phyloP scores from a whole-genome alignment of 805 yeast species.

The Nakazawaea sp. region DNA sequence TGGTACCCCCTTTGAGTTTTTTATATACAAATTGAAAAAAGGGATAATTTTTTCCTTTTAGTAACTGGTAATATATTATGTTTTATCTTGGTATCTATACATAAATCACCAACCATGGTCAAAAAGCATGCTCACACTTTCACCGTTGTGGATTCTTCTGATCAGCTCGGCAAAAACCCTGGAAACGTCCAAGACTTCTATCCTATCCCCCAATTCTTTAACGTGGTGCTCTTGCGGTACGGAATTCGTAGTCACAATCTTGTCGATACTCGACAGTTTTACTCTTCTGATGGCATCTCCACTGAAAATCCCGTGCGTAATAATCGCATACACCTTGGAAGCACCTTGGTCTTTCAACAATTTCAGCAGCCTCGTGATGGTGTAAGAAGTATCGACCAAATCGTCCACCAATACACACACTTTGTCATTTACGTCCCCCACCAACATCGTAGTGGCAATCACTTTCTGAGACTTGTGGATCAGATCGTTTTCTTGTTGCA shows the following conservation, averaged over 20 bases:
- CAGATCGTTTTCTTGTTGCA: slow-evolving; percentile 16
- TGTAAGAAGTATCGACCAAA: slow-evolving; percentile 86
- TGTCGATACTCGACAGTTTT: slow-evolving; percentile 64
- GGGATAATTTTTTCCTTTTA: too few relatives aligned
- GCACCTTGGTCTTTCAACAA: slow-evolving; percentile 93
- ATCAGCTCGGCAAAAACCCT: slow-evolving; percentile 90
- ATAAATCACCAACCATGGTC: slow-evolving; percentile 78
- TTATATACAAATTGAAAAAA: too few relatives aligned
- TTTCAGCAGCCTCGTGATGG: slow-evolving; percentile 88
- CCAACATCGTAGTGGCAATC: slow-evolving; percentile 85
- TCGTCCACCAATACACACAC: slow-evolving; percentile 92
- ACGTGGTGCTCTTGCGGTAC: slow-evolving; percentile 73
- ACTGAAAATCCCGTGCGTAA: slow-evolving; percentile 89
- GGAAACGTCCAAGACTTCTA: slow-evolving; percentile 84
- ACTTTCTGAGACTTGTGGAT: slow-evolving; percentile 20
- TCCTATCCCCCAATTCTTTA: slow-evolving; percentile 46
- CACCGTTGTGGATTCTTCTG: slow-evolving; percentile 95
- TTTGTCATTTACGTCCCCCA: slow-evolving; percentile 85
- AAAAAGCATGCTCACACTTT: slow-evolving; percentile 87
- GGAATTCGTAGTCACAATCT: slow-evolving; percentile 81
- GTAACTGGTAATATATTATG: too few relatives aligned
- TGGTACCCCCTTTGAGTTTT: not conserved
- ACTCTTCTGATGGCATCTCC: slow-evolving; percentile 84
- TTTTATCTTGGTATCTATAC: too few relatives aligned
- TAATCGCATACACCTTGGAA: slow-evolving; percentile 72